These are phyloP conservation scores for Calonectria pseudoreteaudii DNA, from an alignment of 2,329 filamentous ascomycete genomes.

Conservation along the genomic window DNA sequence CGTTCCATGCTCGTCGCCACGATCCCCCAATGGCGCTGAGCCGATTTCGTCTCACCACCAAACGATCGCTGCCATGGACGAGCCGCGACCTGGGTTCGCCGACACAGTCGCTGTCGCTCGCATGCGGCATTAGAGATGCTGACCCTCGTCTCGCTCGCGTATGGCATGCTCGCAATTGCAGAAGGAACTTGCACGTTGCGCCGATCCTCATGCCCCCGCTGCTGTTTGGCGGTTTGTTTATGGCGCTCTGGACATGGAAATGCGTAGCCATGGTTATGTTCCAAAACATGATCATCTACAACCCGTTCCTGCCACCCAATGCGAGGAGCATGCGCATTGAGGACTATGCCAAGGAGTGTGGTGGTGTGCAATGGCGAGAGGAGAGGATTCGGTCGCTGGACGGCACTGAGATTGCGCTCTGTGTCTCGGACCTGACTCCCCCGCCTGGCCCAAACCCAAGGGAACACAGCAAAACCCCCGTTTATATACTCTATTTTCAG, in stretches of 20 bases:
- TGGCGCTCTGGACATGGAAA: conserved; percentile 74
- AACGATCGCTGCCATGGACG: conserved; percentile 29
- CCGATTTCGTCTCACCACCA: conserved; percentile 35
- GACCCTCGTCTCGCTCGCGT: neutral
- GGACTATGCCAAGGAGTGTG: conserved; percentile 71
- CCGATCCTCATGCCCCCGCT: conserved; percentile 71
- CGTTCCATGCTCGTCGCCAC: conserved; percentile 18
- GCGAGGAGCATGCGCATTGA: conserved; percentile 74
- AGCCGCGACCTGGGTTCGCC: conserved; percentile 7
- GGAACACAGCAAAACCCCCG: conserved; percentile 41
- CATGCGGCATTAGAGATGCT: conserved; percentile 23
- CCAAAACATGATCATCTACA: conserved; percentile 87
- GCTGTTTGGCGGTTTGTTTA: conserved; percentile 73
- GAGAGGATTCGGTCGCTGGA: conserved; percentile 70
- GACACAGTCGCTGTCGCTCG: conserved; percentile 11
- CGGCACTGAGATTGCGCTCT: conserved; percentile 73
- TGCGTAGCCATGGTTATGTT: conserved; percentile 81
- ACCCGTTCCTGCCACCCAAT: conserved; percentile 80
- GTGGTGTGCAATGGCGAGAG: conserved; percentile 75
- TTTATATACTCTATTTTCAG: conserved; percentile 58
- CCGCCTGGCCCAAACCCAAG: neutral
- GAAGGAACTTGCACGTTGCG: conserved; percentile 45
- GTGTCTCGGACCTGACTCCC: conserved; percentile 58
- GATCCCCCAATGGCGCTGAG: conserved; percentile 39
- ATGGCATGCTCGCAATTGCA: conserved; percentile 28